phyloP scores from a whole-genome alignment of 1,284 basidiomycete species.

The Kalmanozyma brasiliensis region DNA sequence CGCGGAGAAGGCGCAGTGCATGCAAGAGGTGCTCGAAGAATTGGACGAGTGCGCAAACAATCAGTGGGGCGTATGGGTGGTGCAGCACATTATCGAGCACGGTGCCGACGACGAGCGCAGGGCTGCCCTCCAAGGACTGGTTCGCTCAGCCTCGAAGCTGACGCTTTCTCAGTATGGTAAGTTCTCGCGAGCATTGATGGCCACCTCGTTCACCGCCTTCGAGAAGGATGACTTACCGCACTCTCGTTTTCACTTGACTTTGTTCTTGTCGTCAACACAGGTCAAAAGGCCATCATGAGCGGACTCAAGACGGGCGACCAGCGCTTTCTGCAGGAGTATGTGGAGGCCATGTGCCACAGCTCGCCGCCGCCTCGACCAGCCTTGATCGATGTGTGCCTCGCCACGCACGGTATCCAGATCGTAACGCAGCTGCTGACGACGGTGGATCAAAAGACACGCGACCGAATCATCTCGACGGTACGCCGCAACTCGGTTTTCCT shows the following conservation, averaged over 20 bases:
- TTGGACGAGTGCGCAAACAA: conserved; percentile 55
- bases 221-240: too few relatives aligned
- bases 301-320: conserved; percentile 56
- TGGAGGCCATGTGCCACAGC: conserved; percentile 52
- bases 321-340: conserved; percentile 48
- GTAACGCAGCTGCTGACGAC: conserved; percentile 67
- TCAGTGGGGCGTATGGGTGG: conserved; percentile 67
- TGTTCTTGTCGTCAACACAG: conserved; percentile 17
- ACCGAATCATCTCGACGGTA: conserved; percentile 59
- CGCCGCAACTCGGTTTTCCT: conserved; percentile 62
- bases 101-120: conserved; percentile 41
- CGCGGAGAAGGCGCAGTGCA: conserved; percentile 50
- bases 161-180: conserved; percentile 62
- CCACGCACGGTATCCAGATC: conserved; percentile 64
- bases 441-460: conserved; percentile 47
- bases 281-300: conserved; percentile 64
- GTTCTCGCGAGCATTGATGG: conserved; percentile 2
- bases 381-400: conserved; percentile 61
- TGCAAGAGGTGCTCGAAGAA: conserved; percentile 57
- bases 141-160: conserved; percentile 46
- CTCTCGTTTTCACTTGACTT: background rate
- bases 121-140: conserved; percentile 44
- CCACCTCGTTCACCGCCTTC: background rate
- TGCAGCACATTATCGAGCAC: conserved; percentile 65
- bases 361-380: conserved; percentile 54